Percentiles rank a stretch among this genome's conserved stretches.
phyloP scores from a whole-genome alignment of 441 rosid genomes.

The Euphorbia celastroides region DNA sequence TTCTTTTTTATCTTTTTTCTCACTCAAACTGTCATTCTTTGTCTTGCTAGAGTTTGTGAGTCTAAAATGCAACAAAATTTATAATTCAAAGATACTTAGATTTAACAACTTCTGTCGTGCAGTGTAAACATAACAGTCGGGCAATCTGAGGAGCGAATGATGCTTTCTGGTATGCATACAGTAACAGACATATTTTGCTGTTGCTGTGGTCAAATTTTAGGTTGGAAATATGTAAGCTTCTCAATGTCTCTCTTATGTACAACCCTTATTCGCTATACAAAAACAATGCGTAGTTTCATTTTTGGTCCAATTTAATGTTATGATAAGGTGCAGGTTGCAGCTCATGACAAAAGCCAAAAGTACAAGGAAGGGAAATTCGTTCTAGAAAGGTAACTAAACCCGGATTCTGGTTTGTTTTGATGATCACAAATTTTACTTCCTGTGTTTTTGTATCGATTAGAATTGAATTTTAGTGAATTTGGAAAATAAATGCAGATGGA shows the following conservation, averaged over 20 bases:
- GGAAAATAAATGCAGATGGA: constrained; percentile 26
- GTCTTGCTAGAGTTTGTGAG: background rate
- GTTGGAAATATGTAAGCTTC: constrained; percentile 51
- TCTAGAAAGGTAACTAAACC: constrained; percentile 39
- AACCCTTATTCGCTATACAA: background rate
- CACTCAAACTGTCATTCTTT: background rate
- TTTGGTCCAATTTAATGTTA: background rate
- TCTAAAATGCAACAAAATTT: background rate
- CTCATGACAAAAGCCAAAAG: constrained; percentile 41
- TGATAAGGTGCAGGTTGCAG: constrained; percentile 28
- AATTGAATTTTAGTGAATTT: background rate
- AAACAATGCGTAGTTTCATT: background rate
- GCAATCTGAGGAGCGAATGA: constrained; percentile 38
- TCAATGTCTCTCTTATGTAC: background rate
- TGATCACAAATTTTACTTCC: background rate
- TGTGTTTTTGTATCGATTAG: background rate
- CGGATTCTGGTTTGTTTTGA: background rate
- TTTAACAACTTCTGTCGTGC: background rate
- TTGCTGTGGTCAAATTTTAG: constrained; percentile 49
- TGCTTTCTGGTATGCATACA: constrained; percentile 46
- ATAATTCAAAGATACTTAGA: background rate
- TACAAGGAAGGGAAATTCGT: constrained; percentile 54
- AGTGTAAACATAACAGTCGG: constrained; percentile 44
- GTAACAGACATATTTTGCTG: constrained; percentile 50
- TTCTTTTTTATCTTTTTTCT: background rate